Conservation (phyloP, 1,139 yeast species). For the Kodamaea anthophila region DNA sequence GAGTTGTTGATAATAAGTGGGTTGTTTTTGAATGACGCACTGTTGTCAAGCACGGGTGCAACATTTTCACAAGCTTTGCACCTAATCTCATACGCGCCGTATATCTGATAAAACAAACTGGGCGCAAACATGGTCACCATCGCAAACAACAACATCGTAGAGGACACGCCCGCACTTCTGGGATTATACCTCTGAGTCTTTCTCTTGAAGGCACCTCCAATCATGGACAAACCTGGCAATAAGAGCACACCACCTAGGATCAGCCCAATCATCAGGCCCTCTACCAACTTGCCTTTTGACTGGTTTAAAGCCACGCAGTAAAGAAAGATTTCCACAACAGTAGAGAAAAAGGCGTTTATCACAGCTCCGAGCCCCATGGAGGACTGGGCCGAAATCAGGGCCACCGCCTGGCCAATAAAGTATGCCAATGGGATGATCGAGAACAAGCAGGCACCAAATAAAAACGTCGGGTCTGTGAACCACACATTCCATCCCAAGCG, state of each 20-base stretch:
- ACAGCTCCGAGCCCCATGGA: slow-evolving; percentile 99
- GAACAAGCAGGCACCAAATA: slow-evolving; percentile 70
- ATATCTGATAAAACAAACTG: slow-evolving; percentile 80
- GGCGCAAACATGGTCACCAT: slow-evolving; percentile 92
- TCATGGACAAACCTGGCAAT: slow-evolving; percentile 93
- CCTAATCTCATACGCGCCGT: slow-evolving; percentile 77
- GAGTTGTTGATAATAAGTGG: too few relatives aligned
- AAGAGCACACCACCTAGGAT: slow-evolving; percentile 87
- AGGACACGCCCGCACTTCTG: slow-evolving; percentile 92
- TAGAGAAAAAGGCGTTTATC: slow-evolving; percentile 94
- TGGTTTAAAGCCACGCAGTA: slow-evolving; percentile 89
- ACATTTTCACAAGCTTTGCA: slow-evolving; percentile 35
- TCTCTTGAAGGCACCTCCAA: slow-evolving; percentile 87
- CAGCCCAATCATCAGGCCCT: slow-evolving; percentile 96
- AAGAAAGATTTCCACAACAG: slow-evolving; percentile 86
- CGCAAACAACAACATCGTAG: slow-evolving; percentile 91
- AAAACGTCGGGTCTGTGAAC: slow-evolving; percentile 54
- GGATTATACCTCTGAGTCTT: slow-evolving; percentile 96
- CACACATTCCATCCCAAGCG: slow-evolving; percentile 40
- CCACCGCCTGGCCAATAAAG: slow-evolving; percentile 97
- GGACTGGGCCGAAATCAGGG: slow-evolving; percentile 95
- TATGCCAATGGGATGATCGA: slow-evolving; percentile 93
- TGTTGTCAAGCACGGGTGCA: too few relatives aligned
- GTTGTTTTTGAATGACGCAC: too few relatives aligned
- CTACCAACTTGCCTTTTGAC: slow-evolving; percentile 83